Evolutionary conservation across 2,329 filamentous ascomycete species (phyloP), one percentile per base, ranked within the genome.

Genomic region (Hypoxylon sp.): DNA sequence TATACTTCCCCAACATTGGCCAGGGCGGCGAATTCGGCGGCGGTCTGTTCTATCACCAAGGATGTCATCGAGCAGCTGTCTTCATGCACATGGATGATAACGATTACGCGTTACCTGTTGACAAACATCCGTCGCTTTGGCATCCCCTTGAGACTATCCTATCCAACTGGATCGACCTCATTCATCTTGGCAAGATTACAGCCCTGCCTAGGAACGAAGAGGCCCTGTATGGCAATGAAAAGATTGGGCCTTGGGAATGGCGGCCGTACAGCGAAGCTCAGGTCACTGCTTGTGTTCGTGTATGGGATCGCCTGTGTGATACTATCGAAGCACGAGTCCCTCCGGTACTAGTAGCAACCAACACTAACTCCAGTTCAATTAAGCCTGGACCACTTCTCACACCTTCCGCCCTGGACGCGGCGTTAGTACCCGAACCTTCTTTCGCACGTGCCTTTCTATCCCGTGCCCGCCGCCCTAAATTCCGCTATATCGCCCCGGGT

Each of bases 11-110:
- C 29, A 58, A 61, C 37, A 12, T 57, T 9, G 56, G 55, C 21
- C 48, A 57, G 7, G 59, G 57, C 30, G 62, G 56, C 4, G 45
- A 37, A 12, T 38, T 36, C 20, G 53, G 41, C 37, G 62, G 63
- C 35, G 67, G 67, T 35, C 11, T 72, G 32, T 46, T 68, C 42
- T 71, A 70, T 50, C 61, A 66, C 44, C 64, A 66, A 30, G 32
- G 43, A n/a, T 30, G 11, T 19, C 63, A 66, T 54, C 51, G 46
- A 23, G 64, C 61, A 11, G 44, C 56, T 25, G 53, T 66, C 16
- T 59, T 61, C 19, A 46, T 65, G 57, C 45, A 59, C 42, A 51
- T 51, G 27, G 60, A 63, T 15, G 62, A 67, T 37, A 21, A 44
- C 30, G 56, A 53, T 29, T 64, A 23, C 34, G 63, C 59, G 6